These are phyloP conservation scores for Penicillium sp. DNA, from an alignment of 2,329 filamentous ascomycete species.

Conservation along the genomic window DNA sequence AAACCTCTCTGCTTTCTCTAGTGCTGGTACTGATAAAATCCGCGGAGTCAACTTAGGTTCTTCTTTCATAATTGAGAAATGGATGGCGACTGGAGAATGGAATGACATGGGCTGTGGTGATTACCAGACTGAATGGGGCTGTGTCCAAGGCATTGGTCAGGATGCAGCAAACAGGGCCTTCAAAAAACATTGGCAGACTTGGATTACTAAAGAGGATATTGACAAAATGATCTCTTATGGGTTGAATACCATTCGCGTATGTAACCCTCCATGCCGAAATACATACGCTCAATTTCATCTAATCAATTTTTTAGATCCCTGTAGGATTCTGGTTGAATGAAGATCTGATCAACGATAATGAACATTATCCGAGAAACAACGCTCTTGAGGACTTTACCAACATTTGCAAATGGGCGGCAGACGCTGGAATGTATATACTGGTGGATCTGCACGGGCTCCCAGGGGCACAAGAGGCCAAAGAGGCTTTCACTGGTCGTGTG, in stretches of 20 bases:
- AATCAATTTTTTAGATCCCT: slow-evolving; percentile 50
- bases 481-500: slow-evolving; percentile 51
- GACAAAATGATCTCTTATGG: slow-evolving; percentile 37
- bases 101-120: slow-evolving; percentile 52
- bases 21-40: slow-evolving; percentile 43
- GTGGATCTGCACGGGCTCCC: slow-evolving; percentile 59
- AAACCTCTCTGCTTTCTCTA: slow-evolving; percentile 27
- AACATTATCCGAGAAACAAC: slow-evolving; percentile 42
- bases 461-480: slow-evolving; percentile 51
- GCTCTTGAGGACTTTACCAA: slow-evolving; percentile 52
- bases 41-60: slow-evolving; percentile 61
- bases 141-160: slow-evolving; percentile 55
- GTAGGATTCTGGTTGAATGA: slow-evolving; percentile 62
- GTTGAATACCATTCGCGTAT: slow-evolving; percentile 32
- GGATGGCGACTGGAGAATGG: slow-evolving; percentile 57
- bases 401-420: slow-evolving; percentile 53
- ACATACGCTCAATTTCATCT: too few species aligned
- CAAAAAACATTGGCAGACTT: slow-evolving; percentile 56
- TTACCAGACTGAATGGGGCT: slow-evolving; percentile 59
- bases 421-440: slow-evolving; percentile 57
- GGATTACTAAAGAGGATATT: slow-evolving; percentile 56
- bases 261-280: slow-evolving; percentile 51
- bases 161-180: slow-evolving; percentile 53
- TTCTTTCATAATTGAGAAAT: slow-evolving; percentile 59
- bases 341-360: slow-evolving; percentile 52